Base-by-base conservation (phyloP, 352 stramenopile species). In the Globisporangium paddicum region DNA sequence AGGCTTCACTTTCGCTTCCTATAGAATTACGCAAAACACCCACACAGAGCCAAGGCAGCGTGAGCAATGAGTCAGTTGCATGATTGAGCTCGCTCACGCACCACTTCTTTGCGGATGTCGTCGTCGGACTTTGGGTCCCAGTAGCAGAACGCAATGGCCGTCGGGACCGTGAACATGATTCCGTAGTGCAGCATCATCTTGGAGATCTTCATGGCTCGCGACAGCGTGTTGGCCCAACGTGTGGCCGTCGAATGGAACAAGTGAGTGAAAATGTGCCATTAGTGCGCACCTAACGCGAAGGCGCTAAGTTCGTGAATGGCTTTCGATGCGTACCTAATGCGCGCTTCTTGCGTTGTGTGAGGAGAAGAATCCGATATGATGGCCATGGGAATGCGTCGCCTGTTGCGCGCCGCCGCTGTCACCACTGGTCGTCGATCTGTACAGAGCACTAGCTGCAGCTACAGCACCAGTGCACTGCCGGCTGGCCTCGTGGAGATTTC, bases 121-220 rank as follows among this genome's bases (percentile, higher is more conserved):
- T 92, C 86, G 55, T 93, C 73, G 2, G 77, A 73, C 23, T 82
- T 75, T 9, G 86, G 86, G 45, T 89, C 65, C 77, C 82, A 95
- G 61, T 78, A 89, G 50, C 73, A 79, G 58, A 80, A 77, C 42
- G 75, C 84, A 23, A 89, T 58, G 16, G 65, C 82, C 11, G 83
- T 89, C 49, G 83, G 76, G 41, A 93, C 71, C 34, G 78, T 77
- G 64, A 95, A 89, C 67, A 89, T 69, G 45, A 83, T 50, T 23
- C 58, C 67, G 63, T 92, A 95, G 63, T 95, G 82, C 48, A 93
- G 48, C 52, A 95, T 26, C 86, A 95, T 91, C 69, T 90, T 92
- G 55, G 70, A 59, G 58, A 95, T 73, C 69, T 92, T 93, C 78
- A 95, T 87, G n/a, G n/a, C n/a, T n/a, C n/a, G n/a, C n/a, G n/a